Percentiles rank a stretch among this genome's conserved stretches.
Conservation (phyloP, 1,284 basidiomycete genomes). For the Ustilago trichophora region DNA sequence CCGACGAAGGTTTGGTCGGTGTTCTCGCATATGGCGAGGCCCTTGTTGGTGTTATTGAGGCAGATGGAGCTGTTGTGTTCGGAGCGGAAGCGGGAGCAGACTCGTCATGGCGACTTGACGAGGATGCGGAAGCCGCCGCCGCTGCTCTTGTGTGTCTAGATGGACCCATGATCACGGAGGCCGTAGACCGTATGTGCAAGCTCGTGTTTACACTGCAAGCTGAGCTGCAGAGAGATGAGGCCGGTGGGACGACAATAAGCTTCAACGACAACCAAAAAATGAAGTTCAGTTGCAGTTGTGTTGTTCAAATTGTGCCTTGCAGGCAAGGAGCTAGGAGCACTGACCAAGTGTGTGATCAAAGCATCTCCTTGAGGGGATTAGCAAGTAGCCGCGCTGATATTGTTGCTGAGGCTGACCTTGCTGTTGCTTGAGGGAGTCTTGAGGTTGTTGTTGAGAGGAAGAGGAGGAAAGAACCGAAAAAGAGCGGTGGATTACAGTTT, state of each 20-base stretch:
- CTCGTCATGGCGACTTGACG: conserved; percentile 11
- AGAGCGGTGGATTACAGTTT: neutral
- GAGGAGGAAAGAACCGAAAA: neutral
- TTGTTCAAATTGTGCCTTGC: conserved; percentile 6
- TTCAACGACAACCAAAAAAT: conserved; percentile 16
- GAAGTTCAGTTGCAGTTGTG: conserved; percentile 8
- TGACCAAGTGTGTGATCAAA: conserved; percentile 1
- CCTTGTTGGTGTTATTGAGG: conserved; percentile 29
- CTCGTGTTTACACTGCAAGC: neutral
- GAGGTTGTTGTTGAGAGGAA: neutral
- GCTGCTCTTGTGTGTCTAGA: conserved; percentile 34
- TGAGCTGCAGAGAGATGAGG: conserved; percentile 1
- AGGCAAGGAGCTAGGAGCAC: conserved; percentile 4
- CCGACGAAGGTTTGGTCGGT: conserved; percentile 25
- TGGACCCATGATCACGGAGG: conserved; percentile 23
- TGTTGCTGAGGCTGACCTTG: neutral
- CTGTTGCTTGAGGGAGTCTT: neutral
- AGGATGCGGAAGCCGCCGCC: conserved; percentile 9
- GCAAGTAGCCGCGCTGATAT: neutral
- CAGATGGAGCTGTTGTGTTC: neutral
- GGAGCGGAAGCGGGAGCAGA: conserved; percentile 15
- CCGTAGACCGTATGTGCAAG: neutral
- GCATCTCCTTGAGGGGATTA: conserved; percentile 8
- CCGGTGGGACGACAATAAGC: conserved; percentile 5
- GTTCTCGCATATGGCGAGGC: conserved; percentile 37